These are phyloP conservation scores for Boechera stricta DNA, from an alignment of 345 rosid genomes.

Conservation along the genomic window DNA sequence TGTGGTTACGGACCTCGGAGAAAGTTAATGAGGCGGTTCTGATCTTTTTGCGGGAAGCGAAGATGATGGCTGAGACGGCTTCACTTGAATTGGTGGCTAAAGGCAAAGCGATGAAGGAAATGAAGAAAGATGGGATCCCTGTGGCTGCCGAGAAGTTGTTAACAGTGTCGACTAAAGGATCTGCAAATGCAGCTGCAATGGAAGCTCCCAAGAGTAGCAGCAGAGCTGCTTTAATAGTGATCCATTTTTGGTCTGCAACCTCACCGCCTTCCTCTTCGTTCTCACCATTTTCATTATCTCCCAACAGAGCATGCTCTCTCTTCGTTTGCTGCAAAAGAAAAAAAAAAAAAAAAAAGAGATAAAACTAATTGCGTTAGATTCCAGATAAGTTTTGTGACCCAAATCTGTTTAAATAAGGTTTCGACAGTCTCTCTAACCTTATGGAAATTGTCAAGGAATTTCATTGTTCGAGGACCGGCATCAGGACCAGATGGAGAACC, in stretches of 20 bases:
- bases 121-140: constrained; percentile 94
- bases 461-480: constrained; percentile 51
- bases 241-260: constrained; percentile 61
- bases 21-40: constrained; percentile 87
- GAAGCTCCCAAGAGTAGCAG: constrained; percentile 74
- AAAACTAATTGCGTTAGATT: not conserved
- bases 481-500: constrained; percentile 48
- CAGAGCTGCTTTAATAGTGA: constrained; percentile 65
- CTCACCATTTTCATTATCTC: constrained; percentile 65
- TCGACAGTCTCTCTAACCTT: constrained; percentile 46
- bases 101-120: constrained; percentile 90
- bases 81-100: constrained; percentile 95
- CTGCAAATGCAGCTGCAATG: constrained; percentile 93
- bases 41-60: constrained; percentile 77
- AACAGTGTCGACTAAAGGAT: constrained; percentile 93
- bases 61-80: constrained; percentile 91
- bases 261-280: constrained; percentile 52
- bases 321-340: constrained; percentile 65
- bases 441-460: constrained; percentile 58
- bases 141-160: constrained; percentile 88
- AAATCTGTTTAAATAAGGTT: not conserved
- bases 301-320: constrained; percentile 71
- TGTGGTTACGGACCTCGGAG: constrained; percentile 27
- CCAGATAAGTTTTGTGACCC: constrained; percentile 25
- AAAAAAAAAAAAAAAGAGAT: not conserved